Evolutionary conservation across 2,329 filamentous ascomycete genomes (phyloP), one percentile per base, ranked within the genome.

Genomic region (Talaromyces sp.): DNA sequence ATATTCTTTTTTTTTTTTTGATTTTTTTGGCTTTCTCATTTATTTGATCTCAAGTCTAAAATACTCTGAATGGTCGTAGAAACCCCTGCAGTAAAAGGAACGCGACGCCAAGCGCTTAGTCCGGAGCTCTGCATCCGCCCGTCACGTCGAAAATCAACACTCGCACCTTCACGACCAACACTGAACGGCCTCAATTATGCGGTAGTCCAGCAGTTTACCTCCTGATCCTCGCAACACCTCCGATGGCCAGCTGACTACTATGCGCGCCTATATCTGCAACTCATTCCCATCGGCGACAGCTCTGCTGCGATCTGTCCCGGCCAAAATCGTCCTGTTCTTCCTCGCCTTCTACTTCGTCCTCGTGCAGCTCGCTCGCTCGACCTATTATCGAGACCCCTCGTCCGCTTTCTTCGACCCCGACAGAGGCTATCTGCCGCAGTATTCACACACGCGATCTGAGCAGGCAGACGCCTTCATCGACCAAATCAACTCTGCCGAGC

Each of bases 351-450:
- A 56, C 35, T 4, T 56, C 11, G 3, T 56, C 26, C 54, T 56
- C 24, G 35, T 56, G 8, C 35, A 56, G 12, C n/a, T 43, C 26
- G 54, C 54, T 27, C 54, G 54, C 19, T 29, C 54, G 24, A 41
- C 32, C 26, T 56, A 26, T 31, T 56, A 56, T 21, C 54, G 54
- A 7, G 54, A 56, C 38, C 54, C 54, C 24, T 26, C 54, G 29
- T 56, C 54, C 35, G 54, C n/a, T n/a, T 56, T 56, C 54, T 56
- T 56, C 7, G 54, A 56, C 54, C 54, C 54, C 35, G 54, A 56
- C 2, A 56, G 35, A 29, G 54, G 54, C 54, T 56, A 56, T 29
- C 35, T 17, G 21, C 54, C 54, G 21, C 7, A 19, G 7, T 56
- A 56, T 35, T 56, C 54, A n/a, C 32, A 26, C 54, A 46, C 38